Evolutionary conservation across 176 grass and related monocot genomes (phyloP), one percentile per base, ranked within the genome.

Genomic region (Oryza punctata): DNA sequence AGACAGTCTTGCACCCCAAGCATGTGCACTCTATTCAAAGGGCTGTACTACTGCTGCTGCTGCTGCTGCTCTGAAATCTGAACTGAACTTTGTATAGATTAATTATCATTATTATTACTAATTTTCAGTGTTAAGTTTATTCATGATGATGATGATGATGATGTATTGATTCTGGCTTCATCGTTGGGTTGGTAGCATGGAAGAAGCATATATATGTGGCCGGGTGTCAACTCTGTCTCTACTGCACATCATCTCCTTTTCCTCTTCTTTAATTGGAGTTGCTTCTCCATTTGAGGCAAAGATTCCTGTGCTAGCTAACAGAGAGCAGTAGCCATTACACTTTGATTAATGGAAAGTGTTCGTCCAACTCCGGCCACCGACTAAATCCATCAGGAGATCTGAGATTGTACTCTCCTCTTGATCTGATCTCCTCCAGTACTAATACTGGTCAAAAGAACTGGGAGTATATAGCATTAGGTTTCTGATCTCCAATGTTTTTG

Each of bases 261-360:
- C 49, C 10, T 28, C 12, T 7, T 25, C 9, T 38, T 52, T 69
- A 37, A 38, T 41, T 71, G 26, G 11, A 65, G 11, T 63, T 82
- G 79, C 84, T 83, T 90, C 75, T 67, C 40, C 75, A 54, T 79
- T 82, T 87, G 49, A 63, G 84, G 75, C 84, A 90, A 69, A 75
- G 75, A 90, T 90, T 87, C 63, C 73, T 82, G 73, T 65, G 68
- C 60, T 86, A 67, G 44, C 44, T 52, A 45, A 7, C 73, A 28
- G 13, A 59, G 70, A 21, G 21, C 14, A 63, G 23, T 2, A 70
- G 10, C 10, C 29, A 23, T 32, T 54, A 21, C 21, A 19, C 32
- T 81, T 69, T 69, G 35, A 47, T 80, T 29, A 41, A 41, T 41
- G 25, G 52, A 24, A 85, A 57, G 72, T n/a, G 47, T 79, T 33